These are phyloP conservation scores for Coprinopsis cinerea DNA, from an alignment of 768 basidiomycete species.

Conservation along the genomic window DNA sequence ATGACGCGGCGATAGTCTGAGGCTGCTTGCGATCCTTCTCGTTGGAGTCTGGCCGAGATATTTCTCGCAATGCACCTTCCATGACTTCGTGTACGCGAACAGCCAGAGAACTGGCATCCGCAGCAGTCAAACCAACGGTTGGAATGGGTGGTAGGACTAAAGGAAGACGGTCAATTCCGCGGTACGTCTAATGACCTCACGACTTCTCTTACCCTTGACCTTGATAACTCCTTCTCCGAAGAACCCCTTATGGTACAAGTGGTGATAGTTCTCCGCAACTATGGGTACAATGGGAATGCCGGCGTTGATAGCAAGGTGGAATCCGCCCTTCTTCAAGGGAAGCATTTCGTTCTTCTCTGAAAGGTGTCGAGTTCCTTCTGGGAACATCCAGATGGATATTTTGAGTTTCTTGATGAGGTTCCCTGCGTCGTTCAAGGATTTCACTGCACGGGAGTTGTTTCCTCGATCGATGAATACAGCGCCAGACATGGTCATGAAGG, in stretches of 20 bases:
- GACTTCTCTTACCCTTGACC: slow-evolving; percentile 61
- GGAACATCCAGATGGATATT: slow-evolving; percentile 89
- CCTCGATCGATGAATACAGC: slow-evolving; percentile 90
- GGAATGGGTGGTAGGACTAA: slow-evolving; percentile 87
- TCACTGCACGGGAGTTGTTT: slow-evolving; percentile 67
- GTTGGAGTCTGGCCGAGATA: slow-evolving; percentile 34
- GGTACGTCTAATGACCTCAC: no score
- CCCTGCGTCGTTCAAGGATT: slow-evolving; percentile 71
- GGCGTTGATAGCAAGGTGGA: slow-evolving; percentile 90
- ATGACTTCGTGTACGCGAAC: slow-evolving; percentile 70
- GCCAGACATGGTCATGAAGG: slow-evolving; percentile 85
- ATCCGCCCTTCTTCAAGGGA: slow-evolving; percentile 97
- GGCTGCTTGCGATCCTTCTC: slow-evolving; percentile 9
- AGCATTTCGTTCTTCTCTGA: slow-evolving; percentile 60
- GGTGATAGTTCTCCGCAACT: slow-evolving; percentile 91
- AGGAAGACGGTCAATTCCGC: slow-evolving; percentile 9
- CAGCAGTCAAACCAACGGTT: slow-evolving; percentile 63
- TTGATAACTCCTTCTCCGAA: slow-evolving; percentile 75
- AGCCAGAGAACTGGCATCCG: slow-evolving; percentile 66
- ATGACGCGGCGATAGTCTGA: slow-evolving; percentile 1
- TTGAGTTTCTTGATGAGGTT: slow-evolving; percentile 65
- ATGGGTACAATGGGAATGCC: slow-evolving; percentile 89
- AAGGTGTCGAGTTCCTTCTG: slow-evolving; percentile 88
- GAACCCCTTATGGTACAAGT: slow-evolving; percentile 70
- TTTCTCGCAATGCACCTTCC: slow-evolving; percentile 70